Conservation (phyloP, 2,329 filamentous ascomycete species). For the Exserohilum turcica region DNA sequence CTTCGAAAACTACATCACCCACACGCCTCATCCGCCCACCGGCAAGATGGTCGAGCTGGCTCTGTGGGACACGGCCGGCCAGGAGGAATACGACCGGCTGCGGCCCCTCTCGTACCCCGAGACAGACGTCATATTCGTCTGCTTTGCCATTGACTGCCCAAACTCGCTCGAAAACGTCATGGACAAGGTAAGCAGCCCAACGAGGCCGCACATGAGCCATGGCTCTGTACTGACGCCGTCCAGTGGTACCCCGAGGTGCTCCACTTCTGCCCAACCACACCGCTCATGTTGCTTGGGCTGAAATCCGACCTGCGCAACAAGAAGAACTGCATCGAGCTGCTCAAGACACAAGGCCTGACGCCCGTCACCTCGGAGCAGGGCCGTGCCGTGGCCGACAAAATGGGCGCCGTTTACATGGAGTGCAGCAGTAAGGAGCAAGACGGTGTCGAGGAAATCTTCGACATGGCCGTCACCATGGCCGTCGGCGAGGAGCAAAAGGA, state of each 20-base stretch:
- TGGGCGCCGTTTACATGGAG: slow-evolving; percentile 95
- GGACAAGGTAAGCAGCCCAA: slow-evolving; percentile 77
- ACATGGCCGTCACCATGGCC: slow-evolving; percentile 85
- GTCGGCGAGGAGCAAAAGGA: slow-evolving; percentile 69
- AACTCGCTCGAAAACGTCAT: slow-evolving; percentile 98
- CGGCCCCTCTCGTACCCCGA: slow-evolving; percentile 96
- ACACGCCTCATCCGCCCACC: slow-evolving; percentile 82
- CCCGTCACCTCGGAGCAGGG: slow-evolving; percentile 93
- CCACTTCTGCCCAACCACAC: slow-evolving; percentile 97
- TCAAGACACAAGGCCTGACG: slow-evolving; percentile 95
- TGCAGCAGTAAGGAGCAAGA: slow-evolving; percentile 98
- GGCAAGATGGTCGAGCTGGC: slow-evolving; percentile 97
- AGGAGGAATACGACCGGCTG: slow-evolving; percentile 97
- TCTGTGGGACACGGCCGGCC: slow-evolving; percentile 96
- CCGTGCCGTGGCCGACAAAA: slow-evolving; percentile 83
- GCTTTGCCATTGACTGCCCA: slow-evolving; percentile 98
- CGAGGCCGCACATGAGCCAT: background rate
- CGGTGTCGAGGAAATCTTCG: slow-evolving; percentile 96
- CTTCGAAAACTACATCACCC: slow-evolving; percentile 99
- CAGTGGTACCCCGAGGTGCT: slow-evolving; percentile 99
- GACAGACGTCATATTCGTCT: slow-evolving; percentile 96
- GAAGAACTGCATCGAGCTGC: slow-evolving; percentile 95
- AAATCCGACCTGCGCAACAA: slow-evolving; percentile 97
- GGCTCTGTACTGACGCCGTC: slow-evolving; percentile 33
- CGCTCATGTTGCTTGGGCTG: slow-evolving; percentile 91